Conservation (phyloP, 768 basidiomycete genomes). For the Kwoniella sp. region DNA sequence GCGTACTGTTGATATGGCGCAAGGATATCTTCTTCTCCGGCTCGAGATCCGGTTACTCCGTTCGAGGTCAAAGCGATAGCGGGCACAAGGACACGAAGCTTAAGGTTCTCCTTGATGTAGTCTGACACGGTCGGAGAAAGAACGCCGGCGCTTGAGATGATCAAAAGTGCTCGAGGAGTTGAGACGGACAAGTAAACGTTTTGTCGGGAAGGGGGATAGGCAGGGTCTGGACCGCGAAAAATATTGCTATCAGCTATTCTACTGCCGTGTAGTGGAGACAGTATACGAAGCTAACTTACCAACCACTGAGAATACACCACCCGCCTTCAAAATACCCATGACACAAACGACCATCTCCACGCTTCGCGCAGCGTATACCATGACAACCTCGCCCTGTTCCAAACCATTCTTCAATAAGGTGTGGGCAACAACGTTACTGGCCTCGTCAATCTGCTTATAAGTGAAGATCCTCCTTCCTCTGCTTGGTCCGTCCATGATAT, state of each 20-base stretch:
- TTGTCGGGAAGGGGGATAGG: constrained; percentile 91
- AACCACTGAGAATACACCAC: constrained; percentile 95
- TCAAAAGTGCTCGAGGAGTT: constrained; percentile 83
- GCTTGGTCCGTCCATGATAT: constrained; percentile 51
- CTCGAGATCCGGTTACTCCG: constrained; percentile 67
- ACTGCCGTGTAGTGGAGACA: not conserved
- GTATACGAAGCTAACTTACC: constrained; percentile 63
- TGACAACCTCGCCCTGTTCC: constrained; percentile 91
- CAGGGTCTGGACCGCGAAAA: constrained; percentile 70
- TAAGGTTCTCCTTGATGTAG: constrained; percentile 74
- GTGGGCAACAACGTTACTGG: constrained; percentile 87
- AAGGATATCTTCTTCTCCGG: constrained; percentile 65
- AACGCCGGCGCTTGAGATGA: constrained; percentile 84
- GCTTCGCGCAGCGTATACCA: constrained; percentile 94
- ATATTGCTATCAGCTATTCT: not conserved
- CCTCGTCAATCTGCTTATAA: constrained; percentile 77
- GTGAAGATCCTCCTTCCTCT: constrained; percentile 69
- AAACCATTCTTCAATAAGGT: constrained; percentile 82
- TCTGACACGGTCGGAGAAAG: constrained; percentile 80
- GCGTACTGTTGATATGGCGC: constrained; percentile 62
- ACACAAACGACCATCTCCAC: constrained; percentile 97
- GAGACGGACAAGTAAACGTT: constrained; percentile 91
- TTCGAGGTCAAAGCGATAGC: constrained; percentile 73
- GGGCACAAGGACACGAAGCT: constrained; percentile 87
- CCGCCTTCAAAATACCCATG: constrained; percentile 93